Base-by-base conservation (phyloP, 2,329 filamentous ascomycete species). In the Xylaria sp. region DNA sequence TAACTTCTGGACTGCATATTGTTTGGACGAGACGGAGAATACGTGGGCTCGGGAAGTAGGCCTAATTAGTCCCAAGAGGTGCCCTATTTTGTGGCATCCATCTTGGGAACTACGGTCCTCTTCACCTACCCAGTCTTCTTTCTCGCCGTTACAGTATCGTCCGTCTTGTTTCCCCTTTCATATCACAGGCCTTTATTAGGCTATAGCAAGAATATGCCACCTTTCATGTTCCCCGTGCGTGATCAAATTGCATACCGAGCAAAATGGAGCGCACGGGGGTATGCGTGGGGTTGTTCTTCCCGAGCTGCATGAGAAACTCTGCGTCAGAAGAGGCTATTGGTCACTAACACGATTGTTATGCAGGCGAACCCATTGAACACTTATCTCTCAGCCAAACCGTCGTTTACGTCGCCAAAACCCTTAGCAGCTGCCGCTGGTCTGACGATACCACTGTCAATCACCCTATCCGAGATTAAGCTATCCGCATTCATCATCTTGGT, bases 401-500 rank as follows among this genome's bases (percentile, higher is more conserved):
- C 84, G 55, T 99, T 97, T 76, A 93, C 93, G 37, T 97, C 92
- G 51, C 94, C 94, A 49, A 86, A 93, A 73, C 94, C 94, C 3
- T 78, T 99, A 61, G 94, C 94, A 52, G 94, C 94, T 51, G 87
- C 91, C 58, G 93, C 92, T 48, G 91, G 93, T 39, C 81, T 99
- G 66, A 99, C 94, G 2, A 99, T 99, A 69, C 94, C 94, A n/a
- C 80, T 99, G 49, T 93, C 96, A 72, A 97, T 99, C 67, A 97
- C 94, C 0, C 75, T 99, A 54, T 97, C 94, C 52, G 91, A 97
- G 67, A 95, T 99, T 72, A 91, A 95, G 71, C 80, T 99, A 54
- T 97, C 92, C 3, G 94, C 93, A 9, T 97, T 99, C 74, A 95
- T 99, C 67, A 97, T 99, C 60, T 76, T 99, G 54, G 94, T 99